These are phyloP conservation scores for Lactarius vividus DNA, from an alignment of 768 basidiomycete genomes.

Conservation along the genomic window DNA sequence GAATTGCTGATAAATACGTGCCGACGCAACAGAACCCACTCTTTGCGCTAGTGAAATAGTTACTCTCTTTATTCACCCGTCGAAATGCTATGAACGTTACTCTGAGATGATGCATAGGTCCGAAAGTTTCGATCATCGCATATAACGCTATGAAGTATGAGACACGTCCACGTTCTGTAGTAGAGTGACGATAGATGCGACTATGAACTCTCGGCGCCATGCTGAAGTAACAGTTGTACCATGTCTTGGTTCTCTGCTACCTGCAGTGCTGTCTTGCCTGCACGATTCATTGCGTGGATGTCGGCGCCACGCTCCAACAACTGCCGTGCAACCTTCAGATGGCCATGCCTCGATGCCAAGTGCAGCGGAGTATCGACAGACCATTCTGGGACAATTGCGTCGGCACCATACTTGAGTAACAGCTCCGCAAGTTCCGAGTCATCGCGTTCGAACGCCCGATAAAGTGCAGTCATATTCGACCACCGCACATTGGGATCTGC, in stretches of 20 bases:
- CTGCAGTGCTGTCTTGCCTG: neutral
- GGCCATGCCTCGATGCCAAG: neutral
- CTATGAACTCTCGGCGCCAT: neutral
- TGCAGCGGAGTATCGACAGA: neutral
- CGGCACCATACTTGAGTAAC: neutral
- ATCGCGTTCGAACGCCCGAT: neutral
- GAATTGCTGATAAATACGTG: constrained; percentile 66
- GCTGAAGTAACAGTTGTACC: neutral
- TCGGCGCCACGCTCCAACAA: neutral
- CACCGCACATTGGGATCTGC: neutral
- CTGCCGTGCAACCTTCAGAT: neutral
- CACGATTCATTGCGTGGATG: neutral
- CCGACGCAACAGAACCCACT: constrained; percentile 34
- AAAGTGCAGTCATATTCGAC: neutral
- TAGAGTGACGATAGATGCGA: neutral
- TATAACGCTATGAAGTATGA: neutral
- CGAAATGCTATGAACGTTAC: neutral
- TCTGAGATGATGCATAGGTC: constrained; percentile 29
- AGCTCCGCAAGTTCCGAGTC: neutral
- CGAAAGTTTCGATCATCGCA: neutral
- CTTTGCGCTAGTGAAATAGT: neutral
- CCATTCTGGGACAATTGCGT: neutral
- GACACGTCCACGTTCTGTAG: neutral
- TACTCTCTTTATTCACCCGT: neutral
- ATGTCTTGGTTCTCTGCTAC: neutral